Base-by-base conservation (phyloP, 495 filamentous ascomycete genomes). In the Aspergillus coremiiformis region DNA sequence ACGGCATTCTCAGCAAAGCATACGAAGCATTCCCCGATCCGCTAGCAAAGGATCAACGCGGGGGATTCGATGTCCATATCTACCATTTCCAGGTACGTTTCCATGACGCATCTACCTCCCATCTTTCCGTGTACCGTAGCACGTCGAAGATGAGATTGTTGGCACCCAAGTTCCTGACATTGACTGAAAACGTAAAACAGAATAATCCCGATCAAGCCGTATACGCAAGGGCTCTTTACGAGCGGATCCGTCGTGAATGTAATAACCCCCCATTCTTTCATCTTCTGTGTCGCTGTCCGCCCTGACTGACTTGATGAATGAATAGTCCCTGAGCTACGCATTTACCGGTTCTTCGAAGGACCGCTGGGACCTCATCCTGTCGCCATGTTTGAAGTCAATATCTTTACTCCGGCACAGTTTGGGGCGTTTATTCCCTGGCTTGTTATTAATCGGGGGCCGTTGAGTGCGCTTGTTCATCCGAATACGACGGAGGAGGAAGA, bases 311-410 rank as follows among this genome's bases (percentile, higher is more conserved):
- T 20, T 19, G 10, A 19, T 2, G 17, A 23, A 29, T 11, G 2
- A 14, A 15, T 50, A 89, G 84, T 95, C 62, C 90, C 90, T 14
- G 90, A 96, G 62, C 77, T 95, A 15, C 79, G 88, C 37, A 84
- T 94, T 58, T 95, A 95, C 65, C 70, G 66, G 2, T 72, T 94
- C 56, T 94, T 79, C 75, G 84, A 93, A 57, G 63, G 71, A 33
- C 89, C 89, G 3, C 63, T 95, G 5, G 90, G 90, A 0, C 90
- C 90, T 2, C 90, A 96, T 59, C 84, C 85, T 0, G 68, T 88
- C 0, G 87, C 82, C 41, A 96, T 96, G 90, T 80, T 96, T 57
- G 90, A 96, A 66, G 91, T 95, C 14, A 93, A 93, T 55, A 32
- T 96, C 23, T 86, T 90, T 65, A 89, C 84, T 0, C 90, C 90